A percentile compares a stretch with the other conserved stretches of the same genome.
These are phyloP conservation scores for Bipolaris oryzae DNA, from an alignment of 2,329 filamentous ascomycete species.

Conservation along the genomic window DNA sequence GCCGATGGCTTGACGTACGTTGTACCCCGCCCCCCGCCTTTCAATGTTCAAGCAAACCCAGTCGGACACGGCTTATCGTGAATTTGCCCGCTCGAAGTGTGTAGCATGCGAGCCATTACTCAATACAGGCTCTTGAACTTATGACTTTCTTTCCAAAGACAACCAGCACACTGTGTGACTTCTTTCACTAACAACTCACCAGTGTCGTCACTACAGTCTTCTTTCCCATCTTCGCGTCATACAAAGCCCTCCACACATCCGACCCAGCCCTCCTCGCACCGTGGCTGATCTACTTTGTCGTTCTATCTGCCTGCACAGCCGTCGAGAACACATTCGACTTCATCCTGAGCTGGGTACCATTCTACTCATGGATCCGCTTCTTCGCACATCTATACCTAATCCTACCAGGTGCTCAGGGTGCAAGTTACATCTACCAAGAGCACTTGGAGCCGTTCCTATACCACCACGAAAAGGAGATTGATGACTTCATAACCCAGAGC, in stretches of 20 bases:
- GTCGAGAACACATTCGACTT: conserved; percentile 88
- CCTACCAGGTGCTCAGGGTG: conserved; percentile 95
- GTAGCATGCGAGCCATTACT: conserved; percentile 13
- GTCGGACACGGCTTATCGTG: conserved; percentile 1
- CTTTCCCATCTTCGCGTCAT: conserved; percentile 95
- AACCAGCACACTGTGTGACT: background rate
- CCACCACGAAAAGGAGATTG: conserved; percentile 86
- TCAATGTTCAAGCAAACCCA: conserved; percentile 20
- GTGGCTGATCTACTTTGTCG: conserved; percentile 99
- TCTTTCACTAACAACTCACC: conserved; percentile 23
- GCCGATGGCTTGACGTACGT: conserved; percentile 48
- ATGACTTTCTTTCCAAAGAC: background rate
- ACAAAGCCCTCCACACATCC: conserved; percentile 93
- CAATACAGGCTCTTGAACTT: conserved; percentile 12
- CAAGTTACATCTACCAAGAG: conserved; percentile 80
- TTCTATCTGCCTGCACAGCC: conserved; percentile 79
- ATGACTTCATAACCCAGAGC: conserved; percentile 81
- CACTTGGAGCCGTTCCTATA: conserved; percentile 87
- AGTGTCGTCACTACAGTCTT: conserved; percentile 73
- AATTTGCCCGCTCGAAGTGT: conserved; percentile 10
- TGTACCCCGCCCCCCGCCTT: conserved; percentile 34
- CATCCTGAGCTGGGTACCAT: conserved; percentile 88
- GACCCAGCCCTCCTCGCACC: conserved; percentile 88
- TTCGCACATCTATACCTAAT: conserved; percentile 91
- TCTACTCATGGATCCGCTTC: conserved; percentile 91